Base-by-base conservation (phyloP, 2,329 filamentous ascomycete genomes). In the Dactylellina parvicollis region DNA sequence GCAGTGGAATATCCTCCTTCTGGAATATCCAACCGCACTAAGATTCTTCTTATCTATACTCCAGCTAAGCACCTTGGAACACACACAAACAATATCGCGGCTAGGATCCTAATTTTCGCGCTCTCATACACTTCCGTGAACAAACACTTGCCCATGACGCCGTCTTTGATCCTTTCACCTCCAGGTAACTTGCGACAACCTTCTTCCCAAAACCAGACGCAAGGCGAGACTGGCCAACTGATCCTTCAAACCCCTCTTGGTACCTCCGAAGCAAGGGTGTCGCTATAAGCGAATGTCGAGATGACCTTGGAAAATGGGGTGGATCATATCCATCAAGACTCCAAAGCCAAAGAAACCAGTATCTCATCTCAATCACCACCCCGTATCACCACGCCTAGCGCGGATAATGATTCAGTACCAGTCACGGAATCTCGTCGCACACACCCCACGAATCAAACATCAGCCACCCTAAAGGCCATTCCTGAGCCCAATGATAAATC, bases 221-320 rank as follows among this genome's bases (percentile, higher is more conserved):
- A 32, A 32, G 30, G 5, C 5, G 30, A 32, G 30, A 32, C 5
- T 12, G 12, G 30, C 5, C 12, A 5, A 32, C 30, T 32, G 30
- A 32, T 5, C 12, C 12, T 32, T n/a, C n/a, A n/a, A n/a, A n/a
- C n/a, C 30, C 12, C 12, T 32, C 5, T 32, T 5, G 5, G 30
- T 5, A 16, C 9, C 36, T 16, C 4, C n/a, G 12, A 50, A 36
- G 20, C 42, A 16, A 42, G 32, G 44, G 32, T n/a, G 32, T 34
- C 20, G 5, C 20, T 30, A 28, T 22, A 18, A 61, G 22, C 57
- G 44, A 50, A 50, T 50, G 44, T 20, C 44, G 56, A 60, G 34
- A 61, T 61, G 57, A 61, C 4, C 44, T 16, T 61, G 57, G 44
- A 52, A 52, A 52, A 40, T 22, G 44, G 32, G 36, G 24, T 10